Evolutionary conservation across 1,284 basidiomycete species (phyloP).

Genomic region (Ceratobasidium sp.): DNA sequence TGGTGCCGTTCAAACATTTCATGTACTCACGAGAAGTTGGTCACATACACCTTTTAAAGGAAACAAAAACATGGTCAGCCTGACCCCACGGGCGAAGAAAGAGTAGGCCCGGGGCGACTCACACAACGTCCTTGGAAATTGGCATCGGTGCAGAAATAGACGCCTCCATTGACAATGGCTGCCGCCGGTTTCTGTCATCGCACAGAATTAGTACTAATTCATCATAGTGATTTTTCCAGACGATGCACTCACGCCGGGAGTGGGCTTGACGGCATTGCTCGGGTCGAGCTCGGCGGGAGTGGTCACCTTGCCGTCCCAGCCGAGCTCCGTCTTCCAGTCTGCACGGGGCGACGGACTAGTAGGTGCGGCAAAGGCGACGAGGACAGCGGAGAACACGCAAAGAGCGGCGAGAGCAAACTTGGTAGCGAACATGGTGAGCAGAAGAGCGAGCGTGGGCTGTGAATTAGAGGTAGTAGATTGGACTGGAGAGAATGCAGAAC

Average conservation of each 20-base stretch:
- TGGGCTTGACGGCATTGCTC: slow-evolving; percentile 5
- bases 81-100: not conserved
- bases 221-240: not conserved
- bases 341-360: not conserved
- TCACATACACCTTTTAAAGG: not conserved
- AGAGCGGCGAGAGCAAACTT: slow-evolving; percentile 15
- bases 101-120: not conserved
- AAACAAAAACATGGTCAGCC: not conserved
- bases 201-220: not conserved
- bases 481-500: too few relatives aligned
- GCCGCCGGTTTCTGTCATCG: slow-evolving; percentile 9
- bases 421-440: slow-evolving; percentile 22
- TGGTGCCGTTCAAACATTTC: too few relatives aligned
- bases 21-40: not conserved
- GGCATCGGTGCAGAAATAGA: slow-evolving; percentile 23
- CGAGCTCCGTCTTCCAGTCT: slow-evolving; percentile 11
- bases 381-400: slow-evolving; percentile 2
- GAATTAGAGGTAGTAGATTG: too few relatives aligned
- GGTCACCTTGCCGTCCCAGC: slow-evolving; percentile 21
- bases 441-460: not conserved
- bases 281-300: slow-evolving; percentile 20
- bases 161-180: slow-evolving; percentile 23
- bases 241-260: not conserved
- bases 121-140: slow-evolving; percentile 12
- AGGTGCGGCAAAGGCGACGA: not conserved